A percentile compares a stretch with the other conserved stretches of the same genome.
phyloP scores from a whole-genome alignment of 176 grass and related monocot species.

The Zoysia pacifica region DNA sequence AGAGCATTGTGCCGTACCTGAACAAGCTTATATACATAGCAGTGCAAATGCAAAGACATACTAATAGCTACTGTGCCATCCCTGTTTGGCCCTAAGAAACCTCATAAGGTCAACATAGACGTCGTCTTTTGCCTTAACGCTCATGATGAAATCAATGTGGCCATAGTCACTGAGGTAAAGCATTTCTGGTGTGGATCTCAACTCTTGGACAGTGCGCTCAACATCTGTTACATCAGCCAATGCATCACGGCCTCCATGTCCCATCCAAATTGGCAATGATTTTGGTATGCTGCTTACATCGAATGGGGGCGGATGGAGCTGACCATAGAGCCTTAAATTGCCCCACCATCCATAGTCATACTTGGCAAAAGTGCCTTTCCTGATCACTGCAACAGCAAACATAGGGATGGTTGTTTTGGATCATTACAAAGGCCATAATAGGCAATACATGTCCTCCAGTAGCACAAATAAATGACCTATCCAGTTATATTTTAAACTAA shows the following conservation, averaged over 20 bases:
- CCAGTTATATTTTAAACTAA: background rate
- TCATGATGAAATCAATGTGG: conserved; percentile 69
- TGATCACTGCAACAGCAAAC: conserved; percentile 63
- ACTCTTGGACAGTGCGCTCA: conserved; percentile 54
- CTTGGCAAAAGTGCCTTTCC: conserved; percentile 81
- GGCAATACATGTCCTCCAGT: background rate
- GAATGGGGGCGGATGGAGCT: conserved; percentile 55
- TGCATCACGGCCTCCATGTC: conserved; percentile 77
- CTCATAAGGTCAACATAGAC: conserved; percentile 66
- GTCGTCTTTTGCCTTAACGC: conserved; percentile 73
- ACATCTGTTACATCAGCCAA: conserved; percentile 79
- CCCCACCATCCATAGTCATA: conserved; percentile 75
- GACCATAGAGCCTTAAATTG: conserved; percentile 61
- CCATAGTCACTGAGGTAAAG: conserved; percentile 77
- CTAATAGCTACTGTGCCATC: conserved; percentile 62
- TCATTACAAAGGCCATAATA: background rate
- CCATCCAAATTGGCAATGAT: conserved; percentile 82
- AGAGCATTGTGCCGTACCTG: background rate
- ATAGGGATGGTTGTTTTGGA: background rate
- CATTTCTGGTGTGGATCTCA: conserved; percentile 66
- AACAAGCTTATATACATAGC: conserved; percentile 6
- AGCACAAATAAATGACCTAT: background rate
- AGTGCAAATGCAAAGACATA: background rate
- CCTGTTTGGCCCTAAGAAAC: conserved; percentile 62
- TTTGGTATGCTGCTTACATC: conserved; percentile 64